A percentile compares a stretch with the other conserved stretches of the same genome.
phyloP scores from a whole-genome alignment of 23 red algal species.

The Pyropia yezoensis region DNA sequence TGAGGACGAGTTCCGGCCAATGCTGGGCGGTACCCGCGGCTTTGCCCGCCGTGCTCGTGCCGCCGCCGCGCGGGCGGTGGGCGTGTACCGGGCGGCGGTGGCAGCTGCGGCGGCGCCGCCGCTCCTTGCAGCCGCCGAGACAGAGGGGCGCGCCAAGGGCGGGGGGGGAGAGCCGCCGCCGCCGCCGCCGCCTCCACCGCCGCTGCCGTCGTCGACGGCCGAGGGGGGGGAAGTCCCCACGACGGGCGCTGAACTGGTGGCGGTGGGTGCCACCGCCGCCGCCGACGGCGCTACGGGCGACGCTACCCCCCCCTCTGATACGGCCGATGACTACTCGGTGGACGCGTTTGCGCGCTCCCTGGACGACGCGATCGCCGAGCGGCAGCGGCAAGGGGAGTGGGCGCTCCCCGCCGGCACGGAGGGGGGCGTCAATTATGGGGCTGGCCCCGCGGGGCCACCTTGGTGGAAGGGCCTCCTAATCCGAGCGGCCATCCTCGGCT shows the following conservation, averaged over 20 bases:
- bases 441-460: conserved; percentile 13
- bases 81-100: neutral
- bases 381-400: conserved; percentile 47
- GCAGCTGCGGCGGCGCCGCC: no score
- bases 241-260: no score
- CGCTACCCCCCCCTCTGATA: neutral
- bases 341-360: conserved; percentile 49
- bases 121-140: no score
- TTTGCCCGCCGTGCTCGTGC: conserved; percentile 43
- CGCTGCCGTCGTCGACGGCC: no score
- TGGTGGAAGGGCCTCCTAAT: conserved; percentile 91
- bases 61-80: conserved; percentile 1
- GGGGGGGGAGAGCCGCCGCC: neutral
- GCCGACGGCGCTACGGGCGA: neutral
- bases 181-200: neutral
- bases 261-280: no score
- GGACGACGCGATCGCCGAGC: conserved; percentile 41
- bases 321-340: conserved; percentile 39
- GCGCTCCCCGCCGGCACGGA: conserved; percentile 37
- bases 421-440: conserved; percentile 7
- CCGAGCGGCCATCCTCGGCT: conserved; percentile 48
- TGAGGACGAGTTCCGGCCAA: conserved; percentile 78
- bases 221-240: no score
- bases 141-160: no score
- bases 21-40: conserved; percentile 63